phyloP scores from a whole-genome alignment of 108 stramenopile species.

The Nitzschia sp. region DNA sequence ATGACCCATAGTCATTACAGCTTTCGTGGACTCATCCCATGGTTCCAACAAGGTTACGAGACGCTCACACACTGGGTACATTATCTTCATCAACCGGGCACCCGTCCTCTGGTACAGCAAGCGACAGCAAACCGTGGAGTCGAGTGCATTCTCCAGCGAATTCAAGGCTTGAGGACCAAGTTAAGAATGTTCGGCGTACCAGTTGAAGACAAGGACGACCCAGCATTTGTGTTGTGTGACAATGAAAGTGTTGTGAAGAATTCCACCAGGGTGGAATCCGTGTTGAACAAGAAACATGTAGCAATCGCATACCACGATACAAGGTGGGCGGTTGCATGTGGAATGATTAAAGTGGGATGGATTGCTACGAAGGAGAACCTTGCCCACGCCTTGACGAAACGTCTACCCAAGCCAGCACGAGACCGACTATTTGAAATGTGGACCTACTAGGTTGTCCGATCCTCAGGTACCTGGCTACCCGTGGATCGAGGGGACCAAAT shows the following conservation, averaged over 20 bases:
- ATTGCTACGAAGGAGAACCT: conserved; percentile 19
- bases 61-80: conserved; percentile 55
- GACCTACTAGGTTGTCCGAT: no score
- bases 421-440: no score
- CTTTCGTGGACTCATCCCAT: conserved; percentile 60
- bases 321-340: conserved; percentile 43
- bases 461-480: no score
- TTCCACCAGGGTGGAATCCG: conserved; percentile 35
- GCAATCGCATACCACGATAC: conserved; percentile 41
- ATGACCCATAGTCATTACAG: conserved; percentile 14
- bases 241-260: conserved; percentile 46
- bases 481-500: no score
- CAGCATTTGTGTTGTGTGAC: conserved; percentile 42
- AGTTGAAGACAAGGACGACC: conserved; percentile 43
- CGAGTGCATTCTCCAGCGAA: no score
- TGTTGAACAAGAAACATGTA: conserved; percentile 42
- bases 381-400: neutral
- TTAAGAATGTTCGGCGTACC: conserved; percentile 57
- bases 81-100: conserved; percentile 59
- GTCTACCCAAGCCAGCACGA: neutral
- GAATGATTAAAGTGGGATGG: conserved; percentile 26
- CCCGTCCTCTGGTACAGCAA: conserved; percentile 52
- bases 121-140: conserved; percentile 59
- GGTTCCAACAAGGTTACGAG: conserved; percentile 50
- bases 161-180: conserved; percentile 54